These are phyloP conservation scores for Pseudonitzschia delicatissima DNA, from an alignment of 108 stramenopile species.

Conservation along the genomic window DNA sequence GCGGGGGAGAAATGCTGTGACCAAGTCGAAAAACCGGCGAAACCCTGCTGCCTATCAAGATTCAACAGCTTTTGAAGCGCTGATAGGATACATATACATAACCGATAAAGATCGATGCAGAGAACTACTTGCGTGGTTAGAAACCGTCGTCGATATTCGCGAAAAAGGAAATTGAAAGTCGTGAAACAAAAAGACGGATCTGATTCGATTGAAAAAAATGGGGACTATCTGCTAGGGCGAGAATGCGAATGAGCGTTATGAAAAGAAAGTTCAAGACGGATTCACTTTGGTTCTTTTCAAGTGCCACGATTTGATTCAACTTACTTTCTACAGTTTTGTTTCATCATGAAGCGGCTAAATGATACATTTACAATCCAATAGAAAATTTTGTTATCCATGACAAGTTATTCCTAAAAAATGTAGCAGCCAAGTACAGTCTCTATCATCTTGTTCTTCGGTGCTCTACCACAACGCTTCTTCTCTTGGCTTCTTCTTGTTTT, in stretches of 20 bases:
- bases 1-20: constrained; percentile 74
- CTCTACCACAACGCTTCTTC: no score
- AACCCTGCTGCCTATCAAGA: constrained; percentile 73
- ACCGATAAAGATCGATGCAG: constrained; percentile 52
- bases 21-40: constrained; percentile 36
- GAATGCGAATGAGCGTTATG: neutral
- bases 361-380: no score
- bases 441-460: no score
- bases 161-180: neutral
- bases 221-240: neutral
- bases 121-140: constrained; percentile 58
- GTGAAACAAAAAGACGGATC: neutral
- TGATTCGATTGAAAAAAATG: neutral
- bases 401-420: no score
- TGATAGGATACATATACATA: constrained; percentile 80
- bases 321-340: no score
- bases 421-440: no score
- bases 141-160: constrained; percentile 6
- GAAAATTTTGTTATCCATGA: no score
- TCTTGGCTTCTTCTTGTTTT: no score
- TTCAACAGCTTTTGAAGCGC: constrained; percentile 82
- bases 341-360: no score
- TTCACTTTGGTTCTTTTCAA: no score
- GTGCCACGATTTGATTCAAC: no score
- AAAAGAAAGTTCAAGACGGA: no score